Evolutionary conservation across 495 filamentous ascomycete genomes (phyloP).

Genomic region (Tuber magnatum): DNA sequence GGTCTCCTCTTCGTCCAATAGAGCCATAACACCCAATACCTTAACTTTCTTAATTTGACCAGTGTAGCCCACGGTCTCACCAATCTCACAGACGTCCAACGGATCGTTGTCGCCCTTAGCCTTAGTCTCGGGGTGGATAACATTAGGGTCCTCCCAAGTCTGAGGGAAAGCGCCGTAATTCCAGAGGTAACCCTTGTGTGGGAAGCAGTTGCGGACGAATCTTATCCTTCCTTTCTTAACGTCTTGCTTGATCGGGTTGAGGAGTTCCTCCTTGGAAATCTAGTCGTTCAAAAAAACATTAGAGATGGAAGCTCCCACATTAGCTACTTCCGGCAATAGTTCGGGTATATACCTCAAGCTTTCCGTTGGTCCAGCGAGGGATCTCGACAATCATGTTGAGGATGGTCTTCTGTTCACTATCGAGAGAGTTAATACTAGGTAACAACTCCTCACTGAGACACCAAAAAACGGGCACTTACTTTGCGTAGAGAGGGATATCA

Average conservation of each 20-base stretch:
- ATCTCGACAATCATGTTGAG: constrained; percentile 99
- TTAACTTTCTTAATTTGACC: constrained; percentile 99
- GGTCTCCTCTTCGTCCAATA: constrained; percentile 98
- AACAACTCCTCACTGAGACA: not conserved
- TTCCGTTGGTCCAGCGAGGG: constrained; percentile 98
- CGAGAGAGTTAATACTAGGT: not conserved
- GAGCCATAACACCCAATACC: constrained; percentile 97
- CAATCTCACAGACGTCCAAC: constrained; percentile 98
- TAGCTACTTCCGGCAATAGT: constrained; percentile 7
- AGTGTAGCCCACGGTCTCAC: constrained; percentile 88
- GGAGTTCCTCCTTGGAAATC: constrained; percentile 95
- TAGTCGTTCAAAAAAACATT: constrained; percentile 1
- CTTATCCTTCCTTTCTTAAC: constrained; percentile 88
- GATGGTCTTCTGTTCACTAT: constrained; percentile 64
- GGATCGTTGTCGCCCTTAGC: constrained; percentile 99
- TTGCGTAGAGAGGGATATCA: constrained; percentile 96
- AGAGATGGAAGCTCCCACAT: not conserved
- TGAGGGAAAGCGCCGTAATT: constrained; percentile 99
- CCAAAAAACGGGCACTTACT: constrained; percentile 46
- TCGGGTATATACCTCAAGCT: constrained; percentile 71
- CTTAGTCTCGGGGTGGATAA: constrained; percentile 95
- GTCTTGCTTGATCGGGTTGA: constrained; percentile 95
- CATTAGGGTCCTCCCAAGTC: constrained; percentile 98
- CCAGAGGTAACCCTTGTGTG: constrained; percentile 99
- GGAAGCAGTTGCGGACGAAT: constrained; percentile 99